Evolutionary conservation across 1,139 yeast species (phyloP).

Genomic region (Zygosaccharomyces pseudobailii): DNA sequence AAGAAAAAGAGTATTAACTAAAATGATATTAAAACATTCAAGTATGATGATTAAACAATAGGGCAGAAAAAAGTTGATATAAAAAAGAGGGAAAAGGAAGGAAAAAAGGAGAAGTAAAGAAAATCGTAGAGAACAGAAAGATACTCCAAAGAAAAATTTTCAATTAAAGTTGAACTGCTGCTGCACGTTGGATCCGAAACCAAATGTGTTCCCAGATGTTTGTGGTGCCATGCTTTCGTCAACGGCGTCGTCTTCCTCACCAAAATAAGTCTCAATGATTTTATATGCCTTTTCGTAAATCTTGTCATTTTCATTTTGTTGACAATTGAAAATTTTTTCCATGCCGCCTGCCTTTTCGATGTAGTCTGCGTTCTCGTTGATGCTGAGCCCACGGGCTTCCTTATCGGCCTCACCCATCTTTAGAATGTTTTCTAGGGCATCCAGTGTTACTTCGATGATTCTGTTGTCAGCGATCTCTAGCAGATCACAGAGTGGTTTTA

Average conservation of each 20-base stretch:
- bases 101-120: background rate
- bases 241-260: conserved; percentile 77
- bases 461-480: conserved; percentile 83
- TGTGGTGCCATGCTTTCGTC: conserved; percentile 80
- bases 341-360: conserved; percentile 98
- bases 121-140: background rate
- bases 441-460: conserved; percentile 91
- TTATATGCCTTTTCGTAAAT: conserved; percentile 87
- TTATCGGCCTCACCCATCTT: conserved; percentile 92
- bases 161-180: conserved; percentile 38
- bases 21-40: conserved; percentile 5
- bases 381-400: conserved; percentile 62
- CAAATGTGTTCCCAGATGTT: conserved; percentile 77
- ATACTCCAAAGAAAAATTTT: background rate
- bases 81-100: background rate
- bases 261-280: conserved; percentile 86
- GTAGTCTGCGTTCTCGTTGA: conserved; percentile 82
- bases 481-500: conserved; percentile 93
- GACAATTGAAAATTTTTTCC: conserved; percentile 93
- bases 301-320: conserved; percentile 84
- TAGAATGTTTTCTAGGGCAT: conserved; percentile 88
- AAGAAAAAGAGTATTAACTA: conserved; percentile 6
- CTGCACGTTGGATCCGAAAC: conserved; percentile 61
- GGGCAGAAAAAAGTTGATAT: conserved; percentile 3
- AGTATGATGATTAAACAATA: conserved; percentile 1